Base-by-base conservation (phyloP, 441 rosid species). In the Eruca vesicaria region DNA sequence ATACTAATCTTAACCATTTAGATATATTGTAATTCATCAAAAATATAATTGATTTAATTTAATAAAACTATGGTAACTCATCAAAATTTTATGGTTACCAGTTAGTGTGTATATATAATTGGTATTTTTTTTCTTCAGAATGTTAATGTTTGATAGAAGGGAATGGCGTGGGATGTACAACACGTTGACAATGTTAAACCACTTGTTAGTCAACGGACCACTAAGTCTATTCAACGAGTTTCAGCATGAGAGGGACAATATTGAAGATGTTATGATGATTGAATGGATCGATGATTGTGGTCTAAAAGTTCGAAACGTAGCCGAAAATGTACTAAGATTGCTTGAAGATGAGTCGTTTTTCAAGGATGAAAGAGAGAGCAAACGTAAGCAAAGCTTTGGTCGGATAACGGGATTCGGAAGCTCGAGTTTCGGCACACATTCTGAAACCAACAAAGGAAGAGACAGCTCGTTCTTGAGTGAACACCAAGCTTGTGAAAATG, bases 241-340 rank as follows among this genome's bases (percentile, higher is more conserved):
- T 76, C 84, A 83, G 43, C 43, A 66, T 9, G 86, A 89, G 59
- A 84, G 73, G 63, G 71, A 63, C 16, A 68, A 72, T 2, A 83
- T 89, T 20, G 58, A 79, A 43, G 84, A 82, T 62, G 85, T 78
- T 50, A 68, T 28, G 68, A 41, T 23, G 26, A 87, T 84, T 23
- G 85, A 83, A 23, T 84, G 79, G 70, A 77, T 86, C 1, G 94
- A 89, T 45, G 90, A 88, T 75, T 87, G 89, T 94, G 92, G 96
- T 12, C 45, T 18, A 41, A 84, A 85, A 9, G 86, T 87, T 12
- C 69, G 81, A 71, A 82, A 80, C 52, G 59, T 84, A 61, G 80
- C 87, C 4, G 75, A 79, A 38, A 84, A 83, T 61, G 75, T 87
- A 12, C 38, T 84, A 68, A 78, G 72, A 36, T 81, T 91, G 9